phyloP scores from a whole-genome alignment of 345 rosid genomes.

The Capsella bursapastoris region DNA sequence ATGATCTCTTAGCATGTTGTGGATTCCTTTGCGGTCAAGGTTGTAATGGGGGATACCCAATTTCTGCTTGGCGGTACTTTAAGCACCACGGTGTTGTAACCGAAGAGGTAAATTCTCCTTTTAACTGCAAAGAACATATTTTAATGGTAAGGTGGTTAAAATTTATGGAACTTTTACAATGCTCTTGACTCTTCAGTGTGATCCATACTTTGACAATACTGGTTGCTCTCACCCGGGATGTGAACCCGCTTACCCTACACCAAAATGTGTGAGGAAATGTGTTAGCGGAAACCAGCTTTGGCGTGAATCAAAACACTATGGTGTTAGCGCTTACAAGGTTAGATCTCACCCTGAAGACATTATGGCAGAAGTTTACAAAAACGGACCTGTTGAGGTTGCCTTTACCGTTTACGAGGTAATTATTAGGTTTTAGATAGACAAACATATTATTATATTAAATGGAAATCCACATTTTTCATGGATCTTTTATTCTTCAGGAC shows the following conservation, averaged over 20 bases:
- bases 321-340: conserved; percentile 75
- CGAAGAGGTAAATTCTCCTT: conserved; percentile 66
- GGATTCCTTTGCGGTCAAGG: conserved; percentile 90
- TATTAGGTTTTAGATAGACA: background rate
- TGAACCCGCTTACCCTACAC: conserved; percentile 90
- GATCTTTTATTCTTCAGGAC: conserved; percentile 54
- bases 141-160: background rate
- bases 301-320: conserved; percentile 78
- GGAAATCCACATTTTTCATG: conserved; percentile 18
- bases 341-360: conserved; percentile 62
- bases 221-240: conserved; percentile 99
- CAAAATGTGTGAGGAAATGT: conserved; percentile 82
- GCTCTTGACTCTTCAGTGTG: conserved; percentile 58
- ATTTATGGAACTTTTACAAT: conserved; percentile 3
- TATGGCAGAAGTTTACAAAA: conserved; percentile 82
- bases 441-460: background rate
- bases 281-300: conserved; percentile 71
- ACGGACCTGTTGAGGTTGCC: conserved; percentile 94
- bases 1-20: conserved; percentile 94
- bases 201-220: conserved; percentile 82
- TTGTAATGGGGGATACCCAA: conserved; percentile 87
- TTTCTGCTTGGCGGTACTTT: conserved; percentile 83
- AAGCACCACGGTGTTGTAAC: conserved; percentile 81
- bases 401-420: conserved; percentile 91
- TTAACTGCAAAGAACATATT: conserved; percentile 1